Base-by-base conservation (phyloP, 169 alveolate genomes). In the Miamiensis avidus region DNA sequence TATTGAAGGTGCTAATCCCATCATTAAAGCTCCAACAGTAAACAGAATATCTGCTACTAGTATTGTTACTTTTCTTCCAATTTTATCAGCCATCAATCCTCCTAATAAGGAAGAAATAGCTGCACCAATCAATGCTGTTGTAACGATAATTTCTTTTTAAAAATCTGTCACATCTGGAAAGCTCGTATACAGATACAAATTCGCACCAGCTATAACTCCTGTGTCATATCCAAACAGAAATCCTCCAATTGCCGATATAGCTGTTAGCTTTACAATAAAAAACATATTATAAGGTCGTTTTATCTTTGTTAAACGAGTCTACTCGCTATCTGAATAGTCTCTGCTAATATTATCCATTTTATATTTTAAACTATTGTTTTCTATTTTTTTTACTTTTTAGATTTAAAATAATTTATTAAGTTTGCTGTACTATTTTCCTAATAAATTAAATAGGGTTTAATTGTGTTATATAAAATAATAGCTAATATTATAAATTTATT, bases 41-140 rank as follows among this genome's bases (percentile, higher is more conserved):
- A 89, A 86, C 0, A 85, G 49, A 27, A 85, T 16, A 77, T 89
- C 93, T 33, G 93, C 88, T 0, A 64, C 49, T 26, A 89, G 16
- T 26, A 89, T 89, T 0, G 91, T 85, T 11, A 28, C 29, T 85
- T 84, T 87, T 81, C 94, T 87, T 31, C 94, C 94, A 25, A 76
- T 79, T 69, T 29, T 64, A 77, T 90, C 94, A 25, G 91, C 85
- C 28, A 87, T 28, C 0, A 89, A 89, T 0, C 91, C 94, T n/a
- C 81, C 90, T 26, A 83, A 0, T 16, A 90, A n/a, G 0, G 92
- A 83, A 16, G 92, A 91, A 31, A 90, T 0, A 32, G 90, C 89
- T 28, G 94, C 92, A 0, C 87, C 86, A 28, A 81, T 34, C 20
- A 31, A 29, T n/a, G 87, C 88, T 30, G 76, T 76, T 4, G 89